These are phyloP conservation scores for Polytrichum commune DNA, from an alignment of 225 moss, liverwort and hornwort genomes.

Conservation along the genomic window DNA sequence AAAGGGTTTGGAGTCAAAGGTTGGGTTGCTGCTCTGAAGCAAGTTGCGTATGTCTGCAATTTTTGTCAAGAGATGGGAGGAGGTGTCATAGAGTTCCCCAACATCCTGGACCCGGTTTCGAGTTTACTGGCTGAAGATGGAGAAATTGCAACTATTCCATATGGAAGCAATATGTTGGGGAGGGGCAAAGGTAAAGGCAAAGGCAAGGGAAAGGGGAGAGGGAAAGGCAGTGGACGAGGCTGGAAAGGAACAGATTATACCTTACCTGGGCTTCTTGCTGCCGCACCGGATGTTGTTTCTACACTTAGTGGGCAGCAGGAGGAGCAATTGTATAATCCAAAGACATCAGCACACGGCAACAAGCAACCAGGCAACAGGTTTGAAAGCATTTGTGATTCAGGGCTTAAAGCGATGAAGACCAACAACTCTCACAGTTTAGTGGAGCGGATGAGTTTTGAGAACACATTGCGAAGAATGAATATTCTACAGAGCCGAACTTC, in stretches of 20 bases:
- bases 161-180: constrained; percentile 9
- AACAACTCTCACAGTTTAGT: constrained; percentile 20
- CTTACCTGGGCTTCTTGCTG: constrained; percentile 8
- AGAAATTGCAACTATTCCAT: constrained; percentile 2
- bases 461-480: constrained; percentile 39
- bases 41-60: constrained; percentile 45
- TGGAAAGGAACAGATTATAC: constrained; percentile 2
- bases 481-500: constrained; percentile 19
- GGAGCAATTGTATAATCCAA: constrained; percentile 2
- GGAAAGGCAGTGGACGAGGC: constrained; percentile 14
- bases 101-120: constrained; percentile 7
- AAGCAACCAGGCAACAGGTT: constrained; percentile 8
- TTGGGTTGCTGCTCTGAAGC: constrained; percentile 65
- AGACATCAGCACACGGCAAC: not conserved
- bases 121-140: constrained; percentile 8
- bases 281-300: not conserved
- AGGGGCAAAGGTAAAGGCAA: constrained; percentile 9
- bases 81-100: constrained; percentile 10
- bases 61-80: constrained; percentile 41
- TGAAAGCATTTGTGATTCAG: constrained; percentile 9
- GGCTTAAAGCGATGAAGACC: constrained; percentile 26
- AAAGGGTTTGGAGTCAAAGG: constrained; percentile 80
- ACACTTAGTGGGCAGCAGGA: too few species aligned
- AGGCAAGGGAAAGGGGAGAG: constrained; percentile 9
- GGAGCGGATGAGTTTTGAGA: constrained; percentile 45